Percentiles rank a stretch among this genome's conserved stretches.
Evolutionary conservation across 148 eudicot species (phyloP).

Genomic region (Camellia japonica): DNA sequence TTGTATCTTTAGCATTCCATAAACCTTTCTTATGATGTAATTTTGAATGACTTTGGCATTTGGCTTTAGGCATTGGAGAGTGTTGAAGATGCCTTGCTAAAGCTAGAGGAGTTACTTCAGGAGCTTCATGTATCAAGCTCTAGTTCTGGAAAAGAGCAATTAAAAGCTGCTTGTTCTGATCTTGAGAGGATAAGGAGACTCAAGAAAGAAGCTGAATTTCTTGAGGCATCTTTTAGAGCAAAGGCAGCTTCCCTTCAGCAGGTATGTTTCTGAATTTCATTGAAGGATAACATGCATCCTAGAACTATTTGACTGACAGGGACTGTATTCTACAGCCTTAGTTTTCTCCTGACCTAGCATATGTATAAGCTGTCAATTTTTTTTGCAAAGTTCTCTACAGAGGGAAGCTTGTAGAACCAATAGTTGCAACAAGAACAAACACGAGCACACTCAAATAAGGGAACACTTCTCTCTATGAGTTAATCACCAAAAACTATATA

Average conservation of each 20-base stretch:
- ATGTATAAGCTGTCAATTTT: background rate
- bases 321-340: background rate
- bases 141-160: constrained; percentile 84
- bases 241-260: constrained; percentile 90
- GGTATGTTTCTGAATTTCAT: constrained; percentile 37
- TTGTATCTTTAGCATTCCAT: constrained; percentile 1
- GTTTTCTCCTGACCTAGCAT: background rate
- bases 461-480: no score
- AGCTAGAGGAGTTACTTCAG: constrained; percentile 84
- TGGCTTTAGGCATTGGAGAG: constrained; percentile 75
- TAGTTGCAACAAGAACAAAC: no score
- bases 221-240: constrained; percentile 96
- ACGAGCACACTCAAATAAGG: no score
- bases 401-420: no score
- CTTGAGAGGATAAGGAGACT: constrained; percentile 91
- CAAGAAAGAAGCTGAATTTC: constrained; percentile 98
- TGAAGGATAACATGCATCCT: background rate
- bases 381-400: background rate
- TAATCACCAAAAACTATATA: no score
- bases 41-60: constrained; percentile 15
- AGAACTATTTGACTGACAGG: background rate
- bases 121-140: constrained; percentile 91
- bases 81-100: constrained; percentile 87
- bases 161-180: constrained; percentile 98
- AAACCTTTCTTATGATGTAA: constrained; percentile 10